These are phyloP conservation scores for Echites panduratus DNA, from an alignment of 257 asterid genomes.

Conservation along the genomic window DNA sequence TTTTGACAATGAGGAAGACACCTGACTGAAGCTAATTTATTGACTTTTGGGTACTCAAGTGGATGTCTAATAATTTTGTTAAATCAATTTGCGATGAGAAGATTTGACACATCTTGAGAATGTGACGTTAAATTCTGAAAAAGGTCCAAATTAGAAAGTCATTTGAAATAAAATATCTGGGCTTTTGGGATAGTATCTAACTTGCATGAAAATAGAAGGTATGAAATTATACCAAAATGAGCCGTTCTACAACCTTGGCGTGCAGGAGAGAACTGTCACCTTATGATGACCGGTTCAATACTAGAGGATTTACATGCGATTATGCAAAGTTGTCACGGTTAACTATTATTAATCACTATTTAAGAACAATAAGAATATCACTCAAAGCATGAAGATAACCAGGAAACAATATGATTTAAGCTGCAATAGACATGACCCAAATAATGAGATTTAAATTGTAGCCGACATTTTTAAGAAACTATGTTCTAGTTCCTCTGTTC, in stretches of 20 bases:
- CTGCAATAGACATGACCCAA: no score
- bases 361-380: not conserved
- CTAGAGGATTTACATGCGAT: not conserved
- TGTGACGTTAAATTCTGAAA: not conserved
- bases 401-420: not conserved
- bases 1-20: not conserved
- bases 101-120: not conserved
- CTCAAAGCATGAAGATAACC: not conserved
- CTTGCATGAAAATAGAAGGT: not conserved
- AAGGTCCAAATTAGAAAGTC: not conserved
- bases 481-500: not conserved
- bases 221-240: not conserved
- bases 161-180: not conserved
- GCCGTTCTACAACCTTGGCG: not conserved
- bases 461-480: not conserved
- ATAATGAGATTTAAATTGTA: not conserved
- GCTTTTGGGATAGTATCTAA: not conserved
- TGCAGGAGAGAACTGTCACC: not conserved
- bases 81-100: not conserved
- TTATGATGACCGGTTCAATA: not conserved
- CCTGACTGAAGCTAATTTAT: not conserved
- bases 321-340: not conserved
- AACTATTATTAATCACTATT: not conserved
- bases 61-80: not conserved
- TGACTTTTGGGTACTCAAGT: not conserved